A percentile compares a stretch with the other conserved stretches of the same genome.
Conservation (phyloP, 495 filamentous ascomycete species). For the Penicillium waksmanii region DNA sequence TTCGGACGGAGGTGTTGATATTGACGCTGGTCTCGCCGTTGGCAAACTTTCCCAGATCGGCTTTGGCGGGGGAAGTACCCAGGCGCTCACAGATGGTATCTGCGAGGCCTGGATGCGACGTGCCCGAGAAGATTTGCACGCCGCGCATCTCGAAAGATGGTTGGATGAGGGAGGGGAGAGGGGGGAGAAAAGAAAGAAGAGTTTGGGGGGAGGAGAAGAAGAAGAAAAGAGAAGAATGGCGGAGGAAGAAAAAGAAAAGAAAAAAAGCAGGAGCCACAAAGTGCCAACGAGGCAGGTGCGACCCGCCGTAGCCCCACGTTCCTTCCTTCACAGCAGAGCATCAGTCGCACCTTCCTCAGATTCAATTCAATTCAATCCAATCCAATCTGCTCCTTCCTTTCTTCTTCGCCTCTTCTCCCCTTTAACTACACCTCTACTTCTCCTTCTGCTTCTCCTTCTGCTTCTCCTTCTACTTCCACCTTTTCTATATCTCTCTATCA, state of each 20-base stretch:
- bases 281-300: conserved; percentile 20
- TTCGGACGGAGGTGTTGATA: conserved; percentile 89
- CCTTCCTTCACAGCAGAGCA: conserved; percentile 7
- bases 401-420: background rate
- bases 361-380: background rate
- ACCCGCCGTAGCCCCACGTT: conserved; percentile 29
- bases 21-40: conserved; percentile 97
- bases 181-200: conserved; percentile 16
- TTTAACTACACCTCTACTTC: background rate
- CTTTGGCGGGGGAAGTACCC: conserved; percentile 66
- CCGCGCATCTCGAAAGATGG: conserved; percentile 56
- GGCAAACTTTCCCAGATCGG: conserved; percentile 69
- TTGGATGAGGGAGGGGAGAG: conserved; percentile 18
- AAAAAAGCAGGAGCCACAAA: conserved; percentile 5
- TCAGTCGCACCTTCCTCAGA: conserved; percentile 3
- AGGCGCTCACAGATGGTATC: conserved; percentile 74
- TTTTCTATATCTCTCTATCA: conserved; percentile 14
- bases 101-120: conserved; percentile 68
- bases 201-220: conserved; percentile 20
- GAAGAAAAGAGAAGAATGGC: conserved; percentile 14
- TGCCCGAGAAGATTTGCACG: conserved; percentile 72
- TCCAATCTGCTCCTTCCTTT: background rate
- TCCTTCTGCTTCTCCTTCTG: background rate
- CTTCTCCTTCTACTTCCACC: background rate
- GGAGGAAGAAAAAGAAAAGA: conserved; percentile 25